Base-by-base conservation (phyloP, 495 filamentous ascomycete species). In the Penicillium soppii region DNA sequence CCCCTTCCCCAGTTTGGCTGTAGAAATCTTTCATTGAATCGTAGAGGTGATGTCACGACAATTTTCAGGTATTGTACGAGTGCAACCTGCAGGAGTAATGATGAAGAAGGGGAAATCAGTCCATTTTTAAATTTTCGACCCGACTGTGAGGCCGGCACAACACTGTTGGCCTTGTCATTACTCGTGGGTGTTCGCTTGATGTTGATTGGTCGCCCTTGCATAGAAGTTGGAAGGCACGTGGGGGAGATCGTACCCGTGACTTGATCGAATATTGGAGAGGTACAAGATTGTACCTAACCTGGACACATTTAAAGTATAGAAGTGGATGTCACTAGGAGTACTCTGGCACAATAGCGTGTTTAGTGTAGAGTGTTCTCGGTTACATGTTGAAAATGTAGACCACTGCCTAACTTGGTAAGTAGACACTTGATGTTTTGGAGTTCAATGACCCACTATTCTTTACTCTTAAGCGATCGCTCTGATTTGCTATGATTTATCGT, bases 141-240 rank as follows among this genome's bases (percentile, higher is more conserved):
- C 20, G 16, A 20, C 12, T 22, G 1, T 4, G 4, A 36, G n/a
- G 43, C 13, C 16, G 43, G 17, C 12, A 15, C 22, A 37, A 26
- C 19, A n/a, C 30, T 35, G 43, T 30, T 46, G 4, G n/a, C n/a
- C n/a, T n/a, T n/a, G n/a, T n/a, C n/a, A n/a, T n/a, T 30, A 20
- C 29, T n/a, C 29, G 29, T 45, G 20, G 17, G 17, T 23, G 43
- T 35, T 36, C 17, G 20, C 10, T 6, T 23, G 12, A 3, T 13
- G 44, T 15, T 47, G 32, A 47, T 47, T 47, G 44, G 44, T 37
- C 20, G 20, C 21, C 16, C 21, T 36, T 22, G 29, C 29, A 3
- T 23, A 32, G 29, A 33, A 25, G 43, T 7, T 19, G 16, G 6
- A 13, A 46, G 25, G 29, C 44, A 47, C 44, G 44, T 47, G 44